Conservation (phyloP, 2,329 filamentous ascomycete species). For the Chrysosporium queenslandicum region DNA sequence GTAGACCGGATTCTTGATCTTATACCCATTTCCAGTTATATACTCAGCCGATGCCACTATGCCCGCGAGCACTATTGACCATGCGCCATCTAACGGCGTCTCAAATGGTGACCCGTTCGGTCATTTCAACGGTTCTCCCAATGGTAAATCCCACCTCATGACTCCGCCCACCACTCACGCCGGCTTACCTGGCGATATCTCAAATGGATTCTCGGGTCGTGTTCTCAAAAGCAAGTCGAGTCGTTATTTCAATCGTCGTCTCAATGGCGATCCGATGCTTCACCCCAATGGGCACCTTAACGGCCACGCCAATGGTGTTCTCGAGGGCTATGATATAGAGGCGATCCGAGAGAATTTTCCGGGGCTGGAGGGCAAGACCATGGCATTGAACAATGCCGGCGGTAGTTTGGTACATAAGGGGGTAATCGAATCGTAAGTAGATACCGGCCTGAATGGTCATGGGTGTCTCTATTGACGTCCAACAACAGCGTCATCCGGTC, state of each 20-base stretch:
- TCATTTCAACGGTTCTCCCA: not conserved
- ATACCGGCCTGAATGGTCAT: not conserved
- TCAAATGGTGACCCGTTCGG: not conserved
- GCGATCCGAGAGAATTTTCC: slow-evolving; percentile 7
- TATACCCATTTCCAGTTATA: not conserved
- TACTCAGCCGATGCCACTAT: not conserved
- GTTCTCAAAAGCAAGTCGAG: slow-evolving; percentile 2
- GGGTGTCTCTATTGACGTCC: not conserved
- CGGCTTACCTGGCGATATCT: not conserved
- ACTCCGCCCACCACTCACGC: not conserved
- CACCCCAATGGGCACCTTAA: not conserved
- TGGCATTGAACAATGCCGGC: slow-evolving; percentile 7
- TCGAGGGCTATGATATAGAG: slow-evolving; percentile 4
- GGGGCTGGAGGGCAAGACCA: not conserved
- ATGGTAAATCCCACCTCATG: not conserved
- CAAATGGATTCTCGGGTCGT: slow-evolving; percentile 1
- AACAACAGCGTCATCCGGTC: slow-evolving; percentile 1
- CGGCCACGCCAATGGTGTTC: not conserved
- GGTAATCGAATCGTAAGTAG: slow-evolving; percentile 6
- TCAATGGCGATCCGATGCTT: not conserved
- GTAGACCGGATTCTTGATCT: not conserved
- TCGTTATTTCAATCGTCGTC: slow-evolving; percentile 4
- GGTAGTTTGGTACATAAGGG: slow-evolving; percentile 4
- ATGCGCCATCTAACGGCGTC: not conserved
- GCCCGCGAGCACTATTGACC: slow-evolving; percentile 1